Evolutionary conservation across 1,284 basidiomycete genomes (phyloP).

Genomic region (Irpex sp.): DNA sequence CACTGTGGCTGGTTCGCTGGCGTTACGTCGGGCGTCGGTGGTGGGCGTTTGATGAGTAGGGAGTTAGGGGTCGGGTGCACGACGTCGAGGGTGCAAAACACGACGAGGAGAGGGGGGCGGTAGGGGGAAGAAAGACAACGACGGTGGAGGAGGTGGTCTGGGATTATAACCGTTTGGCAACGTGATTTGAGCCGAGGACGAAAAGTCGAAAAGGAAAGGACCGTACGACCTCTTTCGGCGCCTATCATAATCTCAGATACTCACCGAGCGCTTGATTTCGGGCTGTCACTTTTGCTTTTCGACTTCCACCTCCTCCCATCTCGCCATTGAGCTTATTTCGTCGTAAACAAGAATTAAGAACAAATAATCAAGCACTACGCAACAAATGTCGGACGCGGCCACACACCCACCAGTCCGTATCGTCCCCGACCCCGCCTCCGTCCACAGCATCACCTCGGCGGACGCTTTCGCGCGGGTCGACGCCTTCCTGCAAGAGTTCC

Average conservation of each 20-base stretch:
- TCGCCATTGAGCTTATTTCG: constrained; percentile 7
- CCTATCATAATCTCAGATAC: not conserved
- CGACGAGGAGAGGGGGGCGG: not conserved
- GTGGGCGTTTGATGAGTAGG: not conserved
- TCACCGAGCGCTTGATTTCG: not conserved
- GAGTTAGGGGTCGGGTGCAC: not conserved
- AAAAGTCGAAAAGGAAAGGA: not conserved
- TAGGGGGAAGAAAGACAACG: not conserved
- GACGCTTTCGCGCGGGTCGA: constrained; percentile 25
- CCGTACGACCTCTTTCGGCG: not conserved
- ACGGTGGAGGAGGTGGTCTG: not conserved
- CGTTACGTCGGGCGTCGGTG: not conserved
- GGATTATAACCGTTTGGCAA: not conserved
- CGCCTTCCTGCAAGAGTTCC: constrained; percentile 28
- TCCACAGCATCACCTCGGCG: constrained; percentile 20
- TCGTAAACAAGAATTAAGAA: not conserved
- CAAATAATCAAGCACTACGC: not conserved
- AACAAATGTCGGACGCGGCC: constrained; percentile 21
- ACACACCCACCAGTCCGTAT: constrained; percentile 30
- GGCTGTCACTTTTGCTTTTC: not conserved
- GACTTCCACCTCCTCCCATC: not conserved
- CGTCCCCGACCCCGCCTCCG: constrained; percentile 16
- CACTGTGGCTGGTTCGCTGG: not conserved
- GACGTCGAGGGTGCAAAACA: not conserved
- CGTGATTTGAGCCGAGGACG: not conserved